Conservation (phyloP, 2,329 filamentous ascomycete species). For the Arthrobotrys megalospora region DNA sequence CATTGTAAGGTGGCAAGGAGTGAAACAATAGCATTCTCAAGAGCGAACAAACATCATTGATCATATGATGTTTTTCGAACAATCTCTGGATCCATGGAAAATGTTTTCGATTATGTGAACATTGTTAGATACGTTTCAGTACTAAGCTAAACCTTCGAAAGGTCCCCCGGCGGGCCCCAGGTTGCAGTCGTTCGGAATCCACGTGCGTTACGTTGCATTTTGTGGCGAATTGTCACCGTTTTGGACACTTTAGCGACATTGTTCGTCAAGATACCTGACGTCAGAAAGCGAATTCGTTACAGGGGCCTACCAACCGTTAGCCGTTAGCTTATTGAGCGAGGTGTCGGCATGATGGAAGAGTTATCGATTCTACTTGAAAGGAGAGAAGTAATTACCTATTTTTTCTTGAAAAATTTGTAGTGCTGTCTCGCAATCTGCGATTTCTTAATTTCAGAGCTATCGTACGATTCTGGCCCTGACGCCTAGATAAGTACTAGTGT, state of each 20-base stretch:
- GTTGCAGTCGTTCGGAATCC: neutral
- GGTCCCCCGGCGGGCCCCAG: too few species aligned
- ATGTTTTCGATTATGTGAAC: too few species aligned
- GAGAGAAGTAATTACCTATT: neutral
- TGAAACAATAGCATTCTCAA: neutral
- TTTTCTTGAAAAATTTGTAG: too few species aligned
- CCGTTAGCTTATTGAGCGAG: neutral
- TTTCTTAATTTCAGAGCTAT: too few species aligned
- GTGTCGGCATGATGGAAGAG: neutral
- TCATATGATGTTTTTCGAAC: neutral
- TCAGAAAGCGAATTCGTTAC: neutral
- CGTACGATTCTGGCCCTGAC: too few species aligned
- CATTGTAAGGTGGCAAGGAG: constrained; percentile 3
- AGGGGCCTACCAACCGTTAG: neutral
- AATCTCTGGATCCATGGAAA: neutral
- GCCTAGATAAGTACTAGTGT: too few species aligned
- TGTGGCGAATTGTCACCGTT: neutral
- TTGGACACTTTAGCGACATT: constrained; percentile 13
- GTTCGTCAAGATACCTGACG: constrained; percentile 1
- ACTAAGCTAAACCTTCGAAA: too few species aligned
- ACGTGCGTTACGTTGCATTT: constrained; percentile 17
- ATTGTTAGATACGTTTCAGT: too few species aligned
- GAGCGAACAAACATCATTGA: neutral
- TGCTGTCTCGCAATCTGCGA: too few species aligned
- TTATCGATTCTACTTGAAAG: neutral